These are phyloP conservation scores for Mucor circinelloides DNA, from an alignment of 371 early-diverging fungal genomes.

Conservation along the genomic window DNA sequence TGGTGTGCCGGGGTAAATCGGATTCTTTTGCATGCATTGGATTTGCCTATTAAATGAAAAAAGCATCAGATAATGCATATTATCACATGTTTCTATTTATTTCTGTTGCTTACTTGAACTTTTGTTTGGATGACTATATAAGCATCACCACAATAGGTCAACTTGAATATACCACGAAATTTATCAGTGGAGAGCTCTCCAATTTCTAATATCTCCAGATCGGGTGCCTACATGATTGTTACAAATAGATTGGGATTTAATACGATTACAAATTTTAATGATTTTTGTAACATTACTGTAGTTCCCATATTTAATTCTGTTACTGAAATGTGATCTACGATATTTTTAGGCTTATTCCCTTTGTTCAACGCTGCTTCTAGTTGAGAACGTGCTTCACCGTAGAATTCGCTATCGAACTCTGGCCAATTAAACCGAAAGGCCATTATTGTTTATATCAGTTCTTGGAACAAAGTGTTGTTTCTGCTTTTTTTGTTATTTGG, in stretches of 20 bases:
- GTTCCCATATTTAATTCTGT: constrained; percentile 96
- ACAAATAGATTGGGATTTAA: background rate
- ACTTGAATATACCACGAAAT: constrained; percentile 94
- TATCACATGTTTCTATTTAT: constrained; percentile 4
- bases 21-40: constrained; percentile 73
- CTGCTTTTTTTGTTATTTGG: no score
- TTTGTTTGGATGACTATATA: constrained; percentile 90
- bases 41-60: constrained; percentile 57
- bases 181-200: constrained; percentile 91
- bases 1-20: constrained; percentile 64
- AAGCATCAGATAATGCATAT: background rate
- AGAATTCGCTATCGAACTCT: constrained; percentile 81
- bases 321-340: constrained; percentile 88
- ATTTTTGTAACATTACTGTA: constrained; percentile 50
- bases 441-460: constrained; percentile 52
- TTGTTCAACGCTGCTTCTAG: constrained; percentile 92
- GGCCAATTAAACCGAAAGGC: constrained; percentile 97
- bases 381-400: constrained; percentile 78
- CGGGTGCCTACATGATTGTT: constrained; percentile 74
- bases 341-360: constrained; percentile 87
- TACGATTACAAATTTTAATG: background rate
- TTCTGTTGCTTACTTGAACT: constrained; percentile 65
- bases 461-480: background rate
- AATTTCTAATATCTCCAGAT: constrained; percentile 95
- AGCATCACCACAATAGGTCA: constrained; percentile 94